Base-by-base conservation (phyloP, 495 filamentous ascomycete species). In the Aspergillus cavernicola region DNA sequence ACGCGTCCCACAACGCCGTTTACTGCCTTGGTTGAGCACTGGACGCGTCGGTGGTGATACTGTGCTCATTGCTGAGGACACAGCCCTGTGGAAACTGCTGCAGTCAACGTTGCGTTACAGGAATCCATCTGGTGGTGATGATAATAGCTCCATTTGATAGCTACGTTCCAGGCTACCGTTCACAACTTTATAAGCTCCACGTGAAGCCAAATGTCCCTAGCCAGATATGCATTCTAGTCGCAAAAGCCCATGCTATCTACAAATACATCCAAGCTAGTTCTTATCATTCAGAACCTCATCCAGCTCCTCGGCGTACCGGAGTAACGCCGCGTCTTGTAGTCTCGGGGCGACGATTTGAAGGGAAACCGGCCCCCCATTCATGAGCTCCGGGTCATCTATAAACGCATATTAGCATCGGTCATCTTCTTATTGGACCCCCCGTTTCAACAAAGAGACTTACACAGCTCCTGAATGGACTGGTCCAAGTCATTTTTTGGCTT, bases 21-120 rank as follows among this genome's bases (percentile, higher is more conserved):
- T 47, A 19, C 44, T 36, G 12, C 20, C 10, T 4, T 15, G 3
- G 24, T 26, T 36, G 44, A 8, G 9, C 15, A 36, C 18, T 2
- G 31, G 31, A 22, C 44, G 18, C 19, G 31, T 33, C 13, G 16
- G 4, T 16, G 12, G n/a, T n/a, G n/a, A n/a, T n/a, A n/a, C n/a
- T n/a, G n/a, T n/a, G n/a, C n/a, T n/a, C n/a, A n/a, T n/a, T n/a
- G n/a, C n/a, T n/a, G n/a, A n/a, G n/a, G n/a, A n/a, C 26, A 20
- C 22, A 19, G 16, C 18, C 43, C 16, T 47, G 44, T 20, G 31
- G 31, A n/a, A 23, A 47, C 36, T n/a, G 29, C 43, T 23, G 31
- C 44, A 18, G 44, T 47, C 29, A 47, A 32, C 31, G 44, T 47
- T 24, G 44, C 31, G 44, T 36, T 47, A 31, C 44, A 47, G 18